Base-by-base conservation (phyloP, 148 eudicot genomes). In the Agrostemma githago region DNA sequence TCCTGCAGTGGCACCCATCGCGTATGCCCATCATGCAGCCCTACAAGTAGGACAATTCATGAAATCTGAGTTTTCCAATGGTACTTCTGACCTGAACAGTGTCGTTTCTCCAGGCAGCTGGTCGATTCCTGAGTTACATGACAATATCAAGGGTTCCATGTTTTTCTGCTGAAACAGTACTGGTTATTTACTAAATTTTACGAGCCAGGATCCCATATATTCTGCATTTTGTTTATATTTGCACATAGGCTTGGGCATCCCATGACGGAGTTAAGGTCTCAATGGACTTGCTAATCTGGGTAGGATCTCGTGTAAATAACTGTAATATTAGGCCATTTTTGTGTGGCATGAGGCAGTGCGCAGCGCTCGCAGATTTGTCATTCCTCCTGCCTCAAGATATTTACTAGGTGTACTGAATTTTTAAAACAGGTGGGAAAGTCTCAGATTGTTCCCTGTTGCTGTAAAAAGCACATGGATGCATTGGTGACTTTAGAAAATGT, bases 1-100 rank as follows among this genome's bases (percentile, higher is more conserved):
- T 64, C 19, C 38, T 83, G 74, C 86, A 92, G 99, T 89, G 79
- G 97, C 99, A 72, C 99, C 99, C 44, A 80, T 96, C 79, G 84
- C 84, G 61, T 96, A 96, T 79, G 97, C 97, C 8, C 97, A 92
- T 72, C 97, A 88, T 70, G 94, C 97, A 16, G 97, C 97, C 11
- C 86, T 74, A 58, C 94, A 89, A 83, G 78, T 86, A 80, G 87
- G 88, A 11, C 88, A 88, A 79, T 86, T 89, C 58, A 21, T 88
- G 71, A 89, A 88, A 79, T 77, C 78, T 54, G 88, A 84, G n/a
- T 68, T 74, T 5, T 76, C 75, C 6, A 89, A 89, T 66, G 76
- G 78, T 34, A 66, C 74, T 46, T 84, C 88, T 10, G 86, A 85
- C 38, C 78, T 78, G 46, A 72, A 81, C 40, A 80, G 80, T 79